These are phyloP conservation scores for Articulospora tetracladia DNA, from an alignment of 495 filamentous ascomycete genomes.

Conservation along the genomic window DNA sequence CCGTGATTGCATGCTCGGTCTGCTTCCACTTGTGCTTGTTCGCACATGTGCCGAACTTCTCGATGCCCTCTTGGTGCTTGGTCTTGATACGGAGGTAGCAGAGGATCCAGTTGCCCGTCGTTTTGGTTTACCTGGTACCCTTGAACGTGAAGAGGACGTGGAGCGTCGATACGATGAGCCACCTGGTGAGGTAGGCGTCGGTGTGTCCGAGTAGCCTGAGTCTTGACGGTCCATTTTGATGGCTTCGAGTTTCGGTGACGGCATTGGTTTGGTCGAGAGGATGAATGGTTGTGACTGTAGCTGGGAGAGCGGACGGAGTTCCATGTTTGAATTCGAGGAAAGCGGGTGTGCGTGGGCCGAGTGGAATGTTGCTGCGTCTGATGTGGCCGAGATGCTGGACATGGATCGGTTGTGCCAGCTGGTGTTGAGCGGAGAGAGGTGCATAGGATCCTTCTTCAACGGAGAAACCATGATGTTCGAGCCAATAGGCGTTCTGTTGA, in stretches of 20 bases:
- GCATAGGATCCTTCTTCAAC: constrained; percentile 1
- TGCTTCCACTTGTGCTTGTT: background rate
- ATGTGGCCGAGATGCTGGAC: constrained; percentile 15
- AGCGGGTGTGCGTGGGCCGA: constrained; percentile 19
- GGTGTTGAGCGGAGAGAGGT: constrained; percentile 14
- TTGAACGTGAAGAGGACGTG: constrained; percentile 1
- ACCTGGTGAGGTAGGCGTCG: background rate
- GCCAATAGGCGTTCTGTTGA: background rate
- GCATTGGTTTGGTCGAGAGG: background rate
- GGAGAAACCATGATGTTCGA: background rate
- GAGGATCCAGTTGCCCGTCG: constrained; percentile 4
- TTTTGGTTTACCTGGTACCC: constrained; percentile 7
- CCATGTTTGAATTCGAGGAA: background rate
- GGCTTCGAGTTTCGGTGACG: constrained; percentile 9
- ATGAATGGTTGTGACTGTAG: background rate
- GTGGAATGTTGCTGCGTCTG: constrained; percentile 24
- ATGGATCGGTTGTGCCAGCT: constrained; percentile 13
- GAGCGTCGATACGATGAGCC: constrained; percentile 9
- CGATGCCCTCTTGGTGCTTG: constrained; percentile 12
- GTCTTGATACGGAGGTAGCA: constrained; percentile 6
- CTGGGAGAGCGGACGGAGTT: constrained; percentile 14
- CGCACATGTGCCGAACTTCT: constrained; percentile 1
- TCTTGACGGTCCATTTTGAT: constrained; percentile 21
- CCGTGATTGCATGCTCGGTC: constrained; percentile 9
- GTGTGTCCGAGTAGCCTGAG: constrained; percentile 17